phyloP scores from a whole-genome alignment of 306 rosid genomes.

The Cucurbita moschata region DNA sequence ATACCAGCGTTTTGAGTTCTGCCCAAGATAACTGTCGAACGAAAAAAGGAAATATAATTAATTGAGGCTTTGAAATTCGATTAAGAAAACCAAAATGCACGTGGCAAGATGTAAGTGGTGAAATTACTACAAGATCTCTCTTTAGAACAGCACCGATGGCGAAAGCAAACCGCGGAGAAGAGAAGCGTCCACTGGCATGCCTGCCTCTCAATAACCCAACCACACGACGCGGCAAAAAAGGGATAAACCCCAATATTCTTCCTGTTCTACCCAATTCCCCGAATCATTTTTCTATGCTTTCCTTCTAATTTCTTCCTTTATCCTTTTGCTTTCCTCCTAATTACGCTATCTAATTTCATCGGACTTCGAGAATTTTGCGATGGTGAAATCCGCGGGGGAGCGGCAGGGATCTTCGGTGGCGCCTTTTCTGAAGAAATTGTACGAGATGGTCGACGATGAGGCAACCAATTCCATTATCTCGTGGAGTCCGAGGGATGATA shows the following conservation, averaged over 20 bases:
- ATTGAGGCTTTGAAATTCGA: too few species aligned
- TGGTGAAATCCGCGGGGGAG: constrained; percentile 44
- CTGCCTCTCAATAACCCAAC: not conserved
- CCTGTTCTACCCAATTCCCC: not conserved
- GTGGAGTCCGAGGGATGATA: constrained; percentile 27
- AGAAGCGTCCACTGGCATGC: not conserved
- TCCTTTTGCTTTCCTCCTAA: not conserved
- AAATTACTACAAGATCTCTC: not conserved
- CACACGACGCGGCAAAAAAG: not conserved
- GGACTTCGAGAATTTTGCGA: not conserved
- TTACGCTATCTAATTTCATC: not conserved
- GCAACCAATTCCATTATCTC: constrained; percentile 41
- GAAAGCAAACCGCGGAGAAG: not conserved
- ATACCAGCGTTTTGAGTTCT: too few species aligned
- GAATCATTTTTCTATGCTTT: not conserved
- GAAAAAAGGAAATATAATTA: too few species aligned
- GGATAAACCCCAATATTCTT: not conserved
- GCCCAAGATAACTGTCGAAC: too few species aligned
- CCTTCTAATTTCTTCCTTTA: not conserved
- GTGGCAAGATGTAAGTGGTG: not conserved
- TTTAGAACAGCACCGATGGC: not conserved
- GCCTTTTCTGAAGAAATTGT: constrained; percentile 64
- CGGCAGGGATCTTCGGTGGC: constrained; percentile 33
- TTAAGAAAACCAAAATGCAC: not conserved
- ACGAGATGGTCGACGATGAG: constrained; percentile 56